Evolutionary conservation across 805 yeast genomes (phyloP).

Genomic region (Barnettozyma salicaria): DNA sequence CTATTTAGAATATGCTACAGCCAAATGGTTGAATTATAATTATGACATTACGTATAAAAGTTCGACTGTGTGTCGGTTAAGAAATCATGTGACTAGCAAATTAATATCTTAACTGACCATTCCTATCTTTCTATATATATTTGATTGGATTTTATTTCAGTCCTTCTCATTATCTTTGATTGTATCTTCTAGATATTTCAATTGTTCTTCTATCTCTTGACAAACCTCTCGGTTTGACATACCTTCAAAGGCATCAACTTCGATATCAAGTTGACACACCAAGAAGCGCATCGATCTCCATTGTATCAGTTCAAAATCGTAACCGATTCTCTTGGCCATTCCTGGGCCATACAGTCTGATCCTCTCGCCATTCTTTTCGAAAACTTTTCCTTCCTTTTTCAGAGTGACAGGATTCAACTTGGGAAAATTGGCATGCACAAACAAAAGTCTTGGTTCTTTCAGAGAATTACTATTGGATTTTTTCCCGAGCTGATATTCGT

Average conservation of each 20-base stretch:
- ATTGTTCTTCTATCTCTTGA: slow-evolving; percentile 42
- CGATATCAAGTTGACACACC: slow-evolving; percentile 44
- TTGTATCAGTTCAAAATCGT: slow-evolving; percentile 52
- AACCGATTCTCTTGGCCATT: slow-evolving; percentile 44
- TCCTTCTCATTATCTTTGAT: slow-evolving; percentile 32
- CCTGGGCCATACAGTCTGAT: slow-evolving; percentile 55
- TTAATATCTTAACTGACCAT: no score
- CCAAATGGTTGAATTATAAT: no score
- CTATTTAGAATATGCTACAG: no score
- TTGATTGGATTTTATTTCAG: slow-evolving; percentile 2
- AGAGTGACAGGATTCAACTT: slow-evolving; percentile 58
- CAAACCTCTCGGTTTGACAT: slow-evolving; percentile 41
- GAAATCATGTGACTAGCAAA: no score
- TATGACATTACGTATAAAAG: no score
- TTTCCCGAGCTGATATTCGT: slow-evolving; percentile 26
- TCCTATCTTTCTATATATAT: neutral
- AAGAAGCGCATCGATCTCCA: slow-evolving; percentile 53
- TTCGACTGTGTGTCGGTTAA: no score
- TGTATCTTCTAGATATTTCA: slow-evolving; percentile 36
- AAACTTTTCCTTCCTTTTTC: slow-evolving; percentile 35
- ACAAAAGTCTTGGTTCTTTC: slow-evolving; percentile 34
- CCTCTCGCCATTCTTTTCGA: slow-evolving; percentile 40
- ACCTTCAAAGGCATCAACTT: slow-evolving; percentile 39
- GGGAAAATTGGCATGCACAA: slow-evolving; percentile 64
- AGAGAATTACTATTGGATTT: slow-evolving; percentile 12